Evolutionary conservation across 1,139 yeast species (phyloP), one percentile per base, ranked within the genome.

Genomic region (Taiozyma sp.): DNA sequence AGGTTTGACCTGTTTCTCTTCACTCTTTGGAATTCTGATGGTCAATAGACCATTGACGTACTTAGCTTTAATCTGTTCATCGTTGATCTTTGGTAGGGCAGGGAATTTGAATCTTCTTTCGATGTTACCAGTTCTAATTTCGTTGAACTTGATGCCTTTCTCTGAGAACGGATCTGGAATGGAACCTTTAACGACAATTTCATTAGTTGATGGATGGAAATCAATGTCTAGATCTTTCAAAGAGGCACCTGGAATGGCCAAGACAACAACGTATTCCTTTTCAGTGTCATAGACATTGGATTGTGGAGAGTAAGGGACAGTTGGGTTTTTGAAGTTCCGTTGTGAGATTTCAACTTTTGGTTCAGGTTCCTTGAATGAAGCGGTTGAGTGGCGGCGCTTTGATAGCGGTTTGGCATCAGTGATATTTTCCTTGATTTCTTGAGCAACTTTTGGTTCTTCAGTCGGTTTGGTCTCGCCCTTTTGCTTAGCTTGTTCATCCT

Each of bases 71-170:
- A 81, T 80, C 29, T 66, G 68, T 19, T 78, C 81, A 50, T 80
- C 84, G 44, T 73, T 68, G 38, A 81, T 72, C 47, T 72, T 70
- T 49, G 82, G 81, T 49, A 75, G 67, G 1, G 73, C 70, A 30
- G 85, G 85, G 58, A 82, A 72, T 51, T 74, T 78, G 48, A 81
- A 66, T 36, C 76, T 70, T 64, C 87, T 74, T 59, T 79, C 82
- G 61, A 81, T 79, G 1, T 74, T 70, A 23, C 82, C 82, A 43
- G 76, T 71, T 60, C 76, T 73, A 48, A 76, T 70, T 60, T 77
- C 82, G 28, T 76, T 68, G 14, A 75, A 70, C 53, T 72, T 74
- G 47, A 75, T 50, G 45, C 60, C 59, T 34, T 65, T 64, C n/a
- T 62, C 54, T 14, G 69, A 67, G 51, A 68, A 68, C 57, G 67